Conservation (phyloP, 2,329 filamentous ascomycete species). For the Trichophaea hybrida region DNA sequence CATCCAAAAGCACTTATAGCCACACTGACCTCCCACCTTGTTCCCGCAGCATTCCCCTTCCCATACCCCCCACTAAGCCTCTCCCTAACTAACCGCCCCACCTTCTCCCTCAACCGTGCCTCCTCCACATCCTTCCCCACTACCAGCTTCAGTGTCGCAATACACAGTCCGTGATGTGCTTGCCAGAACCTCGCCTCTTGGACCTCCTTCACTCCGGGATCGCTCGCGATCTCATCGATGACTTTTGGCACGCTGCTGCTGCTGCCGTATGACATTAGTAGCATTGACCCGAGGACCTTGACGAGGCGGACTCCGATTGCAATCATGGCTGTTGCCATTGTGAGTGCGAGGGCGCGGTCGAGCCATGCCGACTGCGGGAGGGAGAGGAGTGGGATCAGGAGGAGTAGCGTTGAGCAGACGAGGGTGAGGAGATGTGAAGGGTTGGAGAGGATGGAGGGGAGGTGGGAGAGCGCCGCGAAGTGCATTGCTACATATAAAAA, state of each 20-base stretch:
- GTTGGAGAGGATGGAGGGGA: constrained; percentile 81
- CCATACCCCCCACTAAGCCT: constrained; percentile 79
- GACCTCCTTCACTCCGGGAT: constrained; percentile 59
- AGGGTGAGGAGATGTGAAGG: constrained; percentile 90
- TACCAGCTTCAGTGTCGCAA: constrained; percentile 75
- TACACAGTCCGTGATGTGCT: constrained; percentile 90
- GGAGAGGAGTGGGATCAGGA: constrained; percentile 68
- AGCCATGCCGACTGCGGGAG: constrained; percentile 70
- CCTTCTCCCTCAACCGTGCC: constrained; percentile 57
- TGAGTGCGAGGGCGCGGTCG: constrained; percentile 65
- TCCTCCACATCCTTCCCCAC: constrained; percentile 57
- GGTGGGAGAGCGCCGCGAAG: constrained; percentile 63
- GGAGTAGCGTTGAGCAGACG: constrained; percentile 64
- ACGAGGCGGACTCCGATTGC: constrained; percentile 69
- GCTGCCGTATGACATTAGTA: constrained; percentile 77
- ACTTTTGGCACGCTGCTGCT: constrained; percentile 22
- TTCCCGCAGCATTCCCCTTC: constrained; percentile 46
- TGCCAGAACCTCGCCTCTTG: constrained; percentile 97
- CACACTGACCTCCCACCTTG: constrained; percentile 86
- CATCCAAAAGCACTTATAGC: constrained; percentile 40
- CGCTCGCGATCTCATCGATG: constrained; percentile 53
- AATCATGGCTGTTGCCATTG: constrained; percentile 81
- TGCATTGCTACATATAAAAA: constrained; percentile 32
- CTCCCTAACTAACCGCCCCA: constrained; percentile 68
- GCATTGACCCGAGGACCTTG: constrained; percentile 76